Evolutionary conservation across 106 monocot species (phyloP).

Genomic region (Vanilla planifolia): DNA sequence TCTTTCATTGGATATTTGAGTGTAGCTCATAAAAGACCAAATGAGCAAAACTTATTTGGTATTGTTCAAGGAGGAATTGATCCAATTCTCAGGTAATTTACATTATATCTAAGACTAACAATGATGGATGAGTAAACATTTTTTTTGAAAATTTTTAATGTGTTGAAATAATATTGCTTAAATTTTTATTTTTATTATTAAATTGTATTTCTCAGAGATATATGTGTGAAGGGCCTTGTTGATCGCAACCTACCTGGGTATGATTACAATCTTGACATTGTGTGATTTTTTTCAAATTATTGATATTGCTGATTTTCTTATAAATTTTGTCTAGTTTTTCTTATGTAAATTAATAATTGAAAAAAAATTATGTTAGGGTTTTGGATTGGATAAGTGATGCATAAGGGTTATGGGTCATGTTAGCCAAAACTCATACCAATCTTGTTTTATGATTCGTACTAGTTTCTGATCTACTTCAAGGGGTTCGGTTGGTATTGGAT

Average conservation of each 20-base stretch:
- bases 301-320: not conserved
- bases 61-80: slow-evolving; percentile 99
- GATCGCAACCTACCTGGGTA: slow-evolving; percentile 96
- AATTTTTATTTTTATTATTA: slow-evolving; percentile 6
- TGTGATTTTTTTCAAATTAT: not conserved
- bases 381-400: too few relatives aligned
- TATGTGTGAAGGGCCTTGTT: slow-evolving; percentile 90
- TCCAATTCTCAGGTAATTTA: slow-evolving; percentile 76
- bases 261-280: slow-evolving; percentile 9
- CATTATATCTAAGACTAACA: not conserved
- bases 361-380: too few relatives aligned
- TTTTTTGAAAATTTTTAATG: not conserved
- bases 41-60: slow-evolving; percentile 89
- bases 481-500: too few relatives aligned
- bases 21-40: slow-evolving; percentile 89
- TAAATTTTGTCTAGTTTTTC: too few relatives aligned
- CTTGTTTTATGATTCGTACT: too few relatives aligned
- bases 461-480: too few relatives aligned
- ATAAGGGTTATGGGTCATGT: too few relatives aligned
- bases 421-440: too few relatives aligned
- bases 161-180: not conserved
- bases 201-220: slow-evolving; percentile 57
- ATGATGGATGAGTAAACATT: not conserved
- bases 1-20: slow-evolving; percentile 12
- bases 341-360: too few relatives aligned